Conservation (phyloP, 1,139 yeast species). For the Saccharomyces hybrid region DNA sequence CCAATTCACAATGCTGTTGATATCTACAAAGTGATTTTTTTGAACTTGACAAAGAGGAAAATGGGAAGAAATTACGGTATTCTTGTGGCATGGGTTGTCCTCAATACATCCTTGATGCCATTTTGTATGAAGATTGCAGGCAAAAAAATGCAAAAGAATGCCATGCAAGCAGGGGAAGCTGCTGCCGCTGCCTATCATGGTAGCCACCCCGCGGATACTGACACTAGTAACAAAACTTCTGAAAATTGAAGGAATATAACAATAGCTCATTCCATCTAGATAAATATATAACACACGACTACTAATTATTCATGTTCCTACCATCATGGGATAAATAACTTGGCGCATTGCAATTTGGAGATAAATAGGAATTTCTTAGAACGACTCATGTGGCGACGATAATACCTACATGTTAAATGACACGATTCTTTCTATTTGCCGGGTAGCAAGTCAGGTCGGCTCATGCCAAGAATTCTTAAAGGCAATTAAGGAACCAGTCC, state of each 20-base stretch:
- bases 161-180: slow-evolving; percentile 10
- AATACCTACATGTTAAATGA: background rate
- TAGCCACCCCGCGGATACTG: background rate
- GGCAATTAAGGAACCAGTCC: background rate
- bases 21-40: slow-evolving; percentile 48
- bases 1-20: slow-evolving; percentile 58
- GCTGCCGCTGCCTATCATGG: background rate
- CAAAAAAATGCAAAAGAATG: slow-evolving; percentile 28
- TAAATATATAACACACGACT: background rate
- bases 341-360: no score
- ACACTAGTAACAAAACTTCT: background rate
- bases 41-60: slow-evolving; percentile 47
- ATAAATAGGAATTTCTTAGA: no score
- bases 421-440: background rate
- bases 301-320: background rate
- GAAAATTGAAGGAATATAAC: background rate
- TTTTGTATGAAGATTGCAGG: slow-evolving; percentile 35
- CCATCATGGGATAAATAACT: background rate
- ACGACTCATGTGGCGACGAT: background rate
- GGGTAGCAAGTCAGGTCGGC: background rate
- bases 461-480: background rate
- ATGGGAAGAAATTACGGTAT: slow-evolving; percentile 56
- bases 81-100: slow-evolving; percentile 49
- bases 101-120: slow-evolving; percentile 42
- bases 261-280: background rate